A percentile compares a stretch with the other conserved stretches of the same genome.
These are phyloP conservation scores for Candida labiduridarum DNA, from an alignment of 1,139 yeast species.

Conservation along the genomic window DNA sequence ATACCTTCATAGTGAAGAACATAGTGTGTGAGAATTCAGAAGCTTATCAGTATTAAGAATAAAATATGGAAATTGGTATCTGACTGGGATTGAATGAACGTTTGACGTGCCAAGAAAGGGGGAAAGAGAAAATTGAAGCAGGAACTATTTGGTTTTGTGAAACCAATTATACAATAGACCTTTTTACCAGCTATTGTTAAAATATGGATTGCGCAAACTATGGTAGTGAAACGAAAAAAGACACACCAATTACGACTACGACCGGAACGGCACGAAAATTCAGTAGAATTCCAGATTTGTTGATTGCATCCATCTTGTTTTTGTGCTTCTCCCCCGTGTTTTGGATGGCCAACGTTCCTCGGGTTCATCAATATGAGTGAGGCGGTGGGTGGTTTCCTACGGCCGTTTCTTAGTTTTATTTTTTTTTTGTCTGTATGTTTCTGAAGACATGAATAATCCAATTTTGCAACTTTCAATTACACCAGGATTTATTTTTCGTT, in stretches of 20 bases:
- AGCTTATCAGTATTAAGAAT: no score
- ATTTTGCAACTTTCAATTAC: neutral
- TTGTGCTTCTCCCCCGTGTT: no score
- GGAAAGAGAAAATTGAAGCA: neutral
- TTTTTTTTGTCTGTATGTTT: neutral
- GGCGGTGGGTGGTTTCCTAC: neutral
- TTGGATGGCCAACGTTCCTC: no score
- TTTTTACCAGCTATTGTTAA: neutral
- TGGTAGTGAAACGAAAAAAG: neutral
- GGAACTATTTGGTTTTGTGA: neutral
- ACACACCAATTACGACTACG: neutral
- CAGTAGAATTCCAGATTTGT: neutral
- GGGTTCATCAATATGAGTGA: no score
- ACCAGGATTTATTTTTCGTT: neutral
- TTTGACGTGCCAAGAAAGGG: constrained; percentile 6
- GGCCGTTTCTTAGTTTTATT: neutral
- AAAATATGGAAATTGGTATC: no score
- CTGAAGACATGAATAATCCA: neutral
- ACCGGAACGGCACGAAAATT: constrained; percentile 1
- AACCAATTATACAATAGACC: neutral
- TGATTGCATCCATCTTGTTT: neutral
- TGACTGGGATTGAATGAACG: neutral
- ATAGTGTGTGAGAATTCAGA: neutral
- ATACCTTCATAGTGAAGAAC: neutral
- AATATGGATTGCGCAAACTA: neutral